phyloP scores from a whole-genome alignment of 345 rosid genomes.

The Linum tenue region DNA sequence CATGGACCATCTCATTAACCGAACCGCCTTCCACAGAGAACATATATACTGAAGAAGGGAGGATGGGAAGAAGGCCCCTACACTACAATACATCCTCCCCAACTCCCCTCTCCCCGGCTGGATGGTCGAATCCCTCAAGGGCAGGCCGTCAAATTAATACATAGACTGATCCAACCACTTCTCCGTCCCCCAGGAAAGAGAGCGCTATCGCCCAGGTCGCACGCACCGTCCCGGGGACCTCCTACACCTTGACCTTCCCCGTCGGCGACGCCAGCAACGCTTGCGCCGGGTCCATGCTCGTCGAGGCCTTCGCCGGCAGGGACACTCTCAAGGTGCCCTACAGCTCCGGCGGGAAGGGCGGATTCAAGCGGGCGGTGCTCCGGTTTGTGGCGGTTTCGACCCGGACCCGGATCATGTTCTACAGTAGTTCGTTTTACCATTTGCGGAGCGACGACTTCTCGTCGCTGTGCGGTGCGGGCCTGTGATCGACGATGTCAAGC shows the following conservation, averaged over 20 bases:
- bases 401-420: background rate
- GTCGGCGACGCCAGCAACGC: conserved; percentile 5
- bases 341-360: background rate
- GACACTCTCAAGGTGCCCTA: conserved; percentile 5
- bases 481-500: conserved; percentile 2
- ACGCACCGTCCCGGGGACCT: background rate
- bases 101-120: conserved; percentile 5
- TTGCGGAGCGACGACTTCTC: background rate
- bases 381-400: background rate
- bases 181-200: conserved; percentile 4
- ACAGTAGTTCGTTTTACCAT: background rate
- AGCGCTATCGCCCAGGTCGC: conserved; percentile 5
- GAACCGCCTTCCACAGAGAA: too few relatives aligned
- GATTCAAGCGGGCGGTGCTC: conserved; percentile 3
- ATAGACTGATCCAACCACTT: conserved; percentile 6
- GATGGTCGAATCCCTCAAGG: conserved; percentile 4
- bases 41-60: background rate
- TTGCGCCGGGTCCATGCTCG: background rate
- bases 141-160: conserved; percentile 7
- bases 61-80: conserved; percentile 1
- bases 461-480: conserved; percentile 2
- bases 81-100: conserved; percentile 5
- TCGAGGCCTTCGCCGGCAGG: conserved; percentile 3
- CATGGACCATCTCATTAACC: too few relatives aligned
- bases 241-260: background rate